phyloP scores from a whole-genome alignment of 2,329 filamentous ascomycete genomes.

The Achaetomium macrosporum region DNA sequence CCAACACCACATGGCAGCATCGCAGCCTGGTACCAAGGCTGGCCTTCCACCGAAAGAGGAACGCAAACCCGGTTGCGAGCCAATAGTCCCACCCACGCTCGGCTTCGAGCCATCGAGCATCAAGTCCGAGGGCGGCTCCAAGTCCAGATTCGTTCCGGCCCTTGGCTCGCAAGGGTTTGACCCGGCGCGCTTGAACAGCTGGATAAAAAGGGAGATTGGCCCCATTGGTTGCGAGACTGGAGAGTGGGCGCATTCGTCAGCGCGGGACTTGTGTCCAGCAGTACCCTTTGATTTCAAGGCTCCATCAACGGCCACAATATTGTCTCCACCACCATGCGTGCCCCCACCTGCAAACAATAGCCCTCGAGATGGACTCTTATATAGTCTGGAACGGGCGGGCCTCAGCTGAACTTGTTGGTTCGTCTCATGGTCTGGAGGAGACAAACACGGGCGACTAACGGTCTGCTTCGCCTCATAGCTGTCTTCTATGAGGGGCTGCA shows the following conservation, averaged over 20 bases:
- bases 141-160: conserved; percentile 10
- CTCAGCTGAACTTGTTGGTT: no score
- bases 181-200: conserved; percentile 1
- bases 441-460: no score
- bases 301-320: not conserved
- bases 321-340: not conserved
- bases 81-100: conserved; percentile 5
- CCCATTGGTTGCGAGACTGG: conserved; percentile 9
- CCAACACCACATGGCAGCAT: not conserved
- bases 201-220: not conserved
- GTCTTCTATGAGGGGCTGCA: no score
- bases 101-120: not conserved
- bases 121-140: not conserved
- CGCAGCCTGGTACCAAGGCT: not conserved
- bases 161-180: conserved; percentile 2
- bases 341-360: not conserved
- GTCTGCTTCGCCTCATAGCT: no score
- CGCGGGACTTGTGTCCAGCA: conserved; percentile 2
- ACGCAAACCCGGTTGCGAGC: conserved; percentile 3
- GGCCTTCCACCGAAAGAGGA: not conserved
- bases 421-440: no score
- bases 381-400: no score
- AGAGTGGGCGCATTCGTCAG: not conserved
- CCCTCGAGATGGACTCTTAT: no score
- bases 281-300: not conserved